Base-by-base conservation (phyloP, 202 grass and related monocot genomes). In the Panicum hallii region DNA sequence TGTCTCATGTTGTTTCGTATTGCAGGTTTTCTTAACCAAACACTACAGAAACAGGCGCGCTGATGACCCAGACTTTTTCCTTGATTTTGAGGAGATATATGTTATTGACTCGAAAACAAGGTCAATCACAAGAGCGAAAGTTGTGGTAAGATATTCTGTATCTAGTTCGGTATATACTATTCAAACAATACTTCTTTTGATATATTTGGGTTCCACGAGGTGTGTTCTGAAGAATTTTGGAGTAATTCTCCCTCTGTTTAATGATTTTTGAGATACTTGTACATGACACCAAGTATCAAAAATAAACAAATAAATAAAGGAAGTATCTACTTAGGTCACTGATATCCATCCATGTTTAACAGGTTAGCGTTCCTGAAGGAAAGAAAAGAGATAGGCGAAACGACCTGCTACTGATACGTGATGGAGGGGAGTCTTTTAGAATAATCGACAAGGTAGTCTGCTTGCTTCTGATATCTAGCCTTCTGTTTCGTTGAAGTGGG, bases 11-110 rank as follows among this genome's bases (percentile, higher is more conserved):
- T 38, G 50, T 44, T 79, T 79, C 38, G 44, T 72, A 36, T 13
- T 88, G 70, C 78, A 96, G 96, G 91, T 94, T 85, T 99, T 99
- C 82, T 87, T 99, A 78, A 99, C 88, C 17, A 99, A 99, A 79
- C 96, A 96, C 78, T 96, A 96, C 52, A 82, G 89, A 84, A 99
- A 96, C 22, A 94, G 90, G 88, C 83, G 96, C 26, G 70, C 75
- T 52, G 83, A 86, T 70, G 96, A 94, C 69, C 64, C 70, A 22
- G 93, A 95, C 45, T 99, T 99, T 67, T 92, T 92, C 44, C 96
- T 96, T 79, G 96, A 99, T 88, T 99, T 99, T 87, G 96, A 99
- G 82, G 93, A 99, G 89, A 94, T 92, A 66, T 98, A 98, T 88
- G 93, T 90, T n/a, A 99, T 99, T 26, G 88, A 96, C 63, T 99